Conservation (phyloP, 208 protist genomes). For the Acanthamoeba healyi region DNA sequence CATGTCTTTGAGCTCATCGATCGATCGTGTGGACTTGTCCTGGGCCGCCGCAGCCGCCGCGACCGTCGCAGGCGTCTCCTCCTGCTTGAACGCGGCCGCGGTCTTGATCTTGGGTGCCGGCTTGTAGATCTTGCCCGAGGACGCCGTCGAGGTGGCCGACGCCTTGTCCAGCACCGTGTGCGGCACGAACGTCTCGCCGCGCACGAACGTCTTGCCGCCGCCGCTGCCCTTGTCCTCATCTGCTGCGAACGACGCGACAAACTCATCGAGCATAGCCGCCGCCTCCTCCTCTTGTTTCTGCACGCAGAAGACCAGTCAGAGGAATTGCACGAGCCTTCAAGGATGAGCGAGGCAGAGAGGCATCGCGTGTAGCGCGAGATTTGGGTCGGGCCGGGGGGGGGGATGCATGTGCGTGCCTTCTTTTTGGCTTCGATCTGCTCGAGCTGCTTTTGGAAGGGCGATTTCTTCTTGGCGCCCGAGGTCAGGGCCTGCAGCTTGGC, state of each 20-base stretch:
- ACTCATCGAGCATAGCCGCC: constrained; percentile 19
- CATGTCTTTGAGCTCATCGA: constrained; percentile 40
- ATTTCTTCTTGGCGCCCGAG: constrained; percentile 44
- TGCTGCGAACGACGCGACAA: constrained; percentile 31
- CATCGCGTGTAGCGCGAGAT: no score
- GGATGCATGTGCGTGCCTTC: no score
- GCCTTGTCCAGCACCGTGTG: constrained; percentile 25
- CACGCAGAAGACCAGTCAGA: not conserved
- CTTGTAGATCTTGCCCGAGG: constrained; percentile 33
- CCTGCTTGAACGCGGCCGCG: not conserved
- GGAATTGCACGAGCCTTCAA: not conserved
- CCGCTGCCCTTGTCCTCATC: not conserved
- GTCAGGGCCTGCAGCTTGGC: constrained; percentile 51
- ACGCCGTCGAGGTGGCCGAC: not conserved
- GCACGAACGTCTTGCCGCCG: constrained; percentile 59
- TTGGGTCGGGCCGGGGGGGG: no score
- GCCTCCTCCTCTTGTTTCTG: constrained; percentile 65
- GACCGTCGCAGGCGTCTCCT: no score
- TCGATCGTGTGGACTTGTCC: not conserved
- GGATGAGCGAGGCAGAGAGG: no score
- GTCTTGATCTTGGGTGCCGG: constrained; percentile 47
- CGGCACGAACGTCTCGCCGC: constrained; percentile 51
- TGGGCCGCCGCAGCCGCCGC: not conserved
- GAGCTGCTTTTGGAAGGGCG: constrained; percentile 74
- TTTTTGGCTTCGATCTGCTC: constrained; percentile 73